A percentile compares a stretch with the other conserved stretches of the same genome.
Evolutionary conservation across 441 rosid genomes (phyloP).

Genomic region (Flueggea neowawraea): DNA sequence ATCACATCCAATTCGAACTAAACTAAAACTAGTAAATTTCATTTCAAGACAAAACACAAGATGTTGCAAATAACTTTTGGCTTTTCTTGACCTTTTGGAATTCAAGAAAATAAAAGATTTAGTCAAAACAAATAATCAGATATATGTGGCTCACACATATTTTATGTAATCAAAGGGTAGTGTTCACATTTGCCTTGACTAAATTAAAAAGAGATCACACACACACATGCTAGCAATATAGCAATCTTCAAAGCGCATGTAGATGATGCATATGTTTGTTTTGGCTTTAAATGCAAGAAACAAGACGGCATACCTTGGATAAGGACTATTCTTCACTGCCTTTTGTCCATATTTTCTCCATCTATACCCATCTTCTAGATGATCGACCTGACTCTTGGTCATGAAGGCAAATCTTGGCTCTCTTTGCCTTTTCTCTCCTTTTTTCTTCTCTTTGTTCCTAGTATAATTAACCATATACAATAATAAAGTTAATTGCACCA

Average conservation of each 20-base stretch:
- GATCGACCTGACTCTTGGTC: conserved; percentile 93
- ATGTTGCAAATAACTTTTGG: background rate
- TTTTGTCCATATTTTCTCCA: conserved; percentile 99
- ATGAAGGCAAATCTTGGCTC: conserved; percentile 83
- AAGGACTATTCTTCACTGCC: conserved; percentile 96
- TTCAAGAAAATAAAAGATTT: background rate
- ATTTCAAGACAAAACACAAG: background rate
- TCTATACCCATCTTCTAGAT: conserved; percentile 95
- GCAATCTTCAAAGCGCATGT: too few species aligned
- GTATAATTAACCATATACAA: background rate
- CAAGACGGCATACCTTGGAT: conserved; percentile 60
- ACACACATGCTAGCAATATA: background rate
- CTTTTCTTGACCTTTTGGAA: background rate
- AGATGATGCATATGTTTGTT: background rate
- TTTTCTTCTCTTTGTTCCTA: conserved; percentile 56
- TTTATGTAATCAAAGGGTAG: background rate
- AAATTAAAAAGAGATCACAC: background rate
- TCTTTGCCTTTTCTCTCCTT: conserved; percentile 59
- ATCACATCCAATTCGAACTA: too few species aligned
- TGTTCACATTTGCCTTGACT: conserved; percentile 1
- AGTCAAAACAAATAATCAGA: background rate
- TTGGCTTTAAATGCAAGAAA: background rate
- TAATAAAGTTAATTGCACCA: background rate
- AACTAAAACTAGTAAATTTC: too few species aligned
- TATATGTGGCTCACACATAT: too few species aligned